Conservation (phyloP, 2,329 filamentous ascomycete genomes). For the Exophiala spinifera region DNA sequence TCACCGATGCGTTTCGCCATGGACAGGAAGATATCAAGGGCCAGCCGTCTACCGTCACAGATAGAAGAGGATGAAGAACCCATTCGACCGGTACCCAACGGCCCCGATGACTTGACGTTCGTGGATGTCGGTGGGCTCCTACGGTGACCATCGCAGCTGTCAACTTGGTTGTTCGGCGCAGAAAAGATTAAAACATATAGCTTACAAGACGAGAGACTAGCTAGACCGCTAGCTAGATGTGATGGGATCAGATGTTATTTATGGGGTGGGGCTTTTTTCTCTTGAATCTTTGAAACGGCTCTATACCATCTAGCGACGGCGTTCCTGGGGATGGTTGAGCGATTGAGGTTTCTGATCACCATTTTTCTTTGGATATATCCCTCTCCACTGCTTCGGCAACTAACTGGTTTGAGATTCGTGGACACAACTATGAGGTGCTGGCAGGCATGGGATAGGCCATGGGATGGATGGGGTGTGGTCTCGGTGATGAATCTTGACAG, state of each 20-base stretch:
- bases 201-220: too few relatives aligned
- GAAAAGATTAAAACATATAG: too few relatives aligned
- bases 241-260: background rate
- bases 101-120: slow-evolving; percentile 36
- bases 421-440: too few relatives aligned
- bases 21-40: slow-evolving; percentile 12
- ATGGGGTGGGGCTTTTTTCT: slow-evolving; percentile 1
- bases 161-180: too few relatives aligned
- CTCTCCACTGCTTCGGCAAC: too few relatives aligned
- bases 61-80: slow-evolving; percentile 37
- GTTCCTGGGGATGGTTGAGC: slow-evolving; percentile 1
- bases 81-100: slow-evolving; percentile 50
- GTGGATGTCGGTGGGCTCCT: slow-evolving; percentile 30
- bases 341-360: too few relatives aligned
- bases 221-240: background rate
- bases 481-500: too few relatives aligned
- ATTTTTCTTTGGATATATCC: too few relatives aligned
- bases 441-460: background rate
- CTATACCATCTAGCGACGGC: slow-evolving; percentile 26
- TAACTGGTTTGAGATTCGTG: too few relatives aligned
- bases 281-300: background rate
- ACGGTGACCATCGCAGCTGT: slow-evolving; percentile 11
- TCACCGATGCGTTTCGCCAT: slow-evolving; percentile 15
- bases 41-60: slow-evolving; percentile 28
- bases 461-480: too few relatives aligned